Base-by-base conservation (phyloP, 2,329 filamentous ascomycete species). In the Colletotrichum sojae region DNA sequence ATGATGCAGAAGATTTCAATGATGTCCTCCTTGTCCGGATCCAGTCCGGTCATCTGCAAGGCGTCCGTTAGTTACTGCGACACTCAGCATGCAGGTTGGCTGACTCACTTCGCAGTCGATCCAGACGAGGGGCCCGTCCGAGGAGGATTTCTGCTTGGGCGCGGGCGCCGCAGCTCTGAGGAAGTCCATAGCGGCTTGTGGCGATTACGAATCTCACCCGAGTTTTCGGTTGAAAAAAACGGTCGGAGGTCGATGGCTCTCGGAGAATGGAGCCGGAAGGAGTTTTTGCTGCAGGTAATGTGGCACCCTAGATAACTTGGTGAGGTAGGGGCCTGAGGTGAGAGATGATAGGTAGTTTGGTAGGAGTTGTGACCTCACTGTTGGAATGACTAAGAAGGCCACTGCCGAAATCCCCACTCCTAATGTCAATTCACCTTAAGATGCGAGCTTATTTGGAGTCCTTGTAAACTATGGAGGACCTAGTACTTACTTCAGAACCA, bases 1-100 rank as follows among this genome's bases (percentile, higher is more conserved):
- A 99, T 89, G 80, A 97, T 92, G 83, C 95, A 98, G 80, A 92
- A 95, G 66, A 98, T 92, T 75, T 97, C 94, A 76, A 98, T 90
- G 76, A 98, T 96, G 64, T 91, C 90, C 77, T 98, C 95, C 39
- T 84, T 89, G 68, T 92, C 88, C 2, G 91, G 86, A 79, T 97
- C 70, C 8, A 97, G 88, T 22, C 94, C 94, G 39, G 94, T 98
- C 96, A 99, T 99, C 94, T 97, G 73, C 51, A 16, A 18, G 54
- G 22, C 51, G 57, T 70, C 43, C 49, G 43, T 36, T 36, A 36
- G 31, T 2, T 8, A 43, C 40, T 20, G 22, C 5, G 22, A 15
- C 5, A 2, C 15, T 52, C 40, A 51, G 16, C 27, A 45, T 22
- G 20, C 40, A 18, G 49, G 39, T 20, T 20, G 45, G 43, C 20